Conservation (phyloP, 345 rosid genomes). For the Turritis glabra region DNA sequence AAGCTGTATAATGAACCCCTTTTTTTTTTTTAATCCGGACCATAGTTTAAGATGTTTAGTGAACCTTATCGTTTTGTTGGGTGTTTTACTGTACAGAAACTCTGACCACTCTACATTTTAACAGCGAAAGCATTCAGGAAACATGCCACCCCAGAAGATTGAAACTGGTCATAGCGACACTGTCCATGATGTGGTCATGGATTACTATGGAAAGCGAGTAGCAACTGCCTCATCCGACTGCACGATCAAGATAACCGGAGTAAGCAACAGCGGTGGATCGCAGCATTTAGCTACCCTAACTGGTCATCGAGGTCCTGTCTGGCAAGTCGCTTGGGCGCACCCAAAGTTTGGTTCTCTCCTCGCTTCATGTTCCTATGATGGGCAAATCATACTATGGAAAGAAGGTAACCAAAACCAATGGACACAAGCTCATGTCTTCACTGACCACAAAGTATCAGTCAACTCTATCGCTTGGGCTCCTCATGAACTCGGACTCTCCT, state of each 20-base stretch:
- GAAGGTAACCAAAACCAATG: constrained; percentile 64
- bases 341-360: constrained; percentile 63
- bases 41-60: constrained; percentile 5
- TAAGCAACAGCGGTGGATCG: constrained; percentile 47
- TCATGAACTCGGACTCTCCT: constrained; percentile 65
- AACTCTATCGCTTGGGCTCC: constrained; percentile 74
- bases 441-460: constrained; percentile 61
- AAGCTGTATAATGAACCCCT: background rate
- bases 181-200: constrained; percentile 65
- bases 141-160: constrained; percentile 60
- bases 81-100: background rate
- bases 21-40: background rate
- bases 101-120: background rate
- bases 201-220: constrained; percentile 65
- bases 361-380: constrained; percentile 71
- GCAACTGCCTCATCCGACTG: constrained; percentile 65
- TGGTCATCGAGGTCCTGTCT: constrained; percentile 66
- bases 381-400: constrained; percentile 66
- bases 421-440: constrained; percentile 58
- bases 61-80: background rate
- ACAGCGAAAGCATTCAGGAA: constrained; percentile 15
- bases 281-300: constrained; percentile 56
- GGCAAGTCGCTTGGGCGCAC: constrained; percentile 72
- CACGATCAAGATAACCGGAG: constrained; percentile 56
- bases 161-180: constrained; percentile 61